phyloP scores from a whole-genome alignment of 2,329 filamentous ascomycete species.

The Exophiala alcalophila region DNA sequence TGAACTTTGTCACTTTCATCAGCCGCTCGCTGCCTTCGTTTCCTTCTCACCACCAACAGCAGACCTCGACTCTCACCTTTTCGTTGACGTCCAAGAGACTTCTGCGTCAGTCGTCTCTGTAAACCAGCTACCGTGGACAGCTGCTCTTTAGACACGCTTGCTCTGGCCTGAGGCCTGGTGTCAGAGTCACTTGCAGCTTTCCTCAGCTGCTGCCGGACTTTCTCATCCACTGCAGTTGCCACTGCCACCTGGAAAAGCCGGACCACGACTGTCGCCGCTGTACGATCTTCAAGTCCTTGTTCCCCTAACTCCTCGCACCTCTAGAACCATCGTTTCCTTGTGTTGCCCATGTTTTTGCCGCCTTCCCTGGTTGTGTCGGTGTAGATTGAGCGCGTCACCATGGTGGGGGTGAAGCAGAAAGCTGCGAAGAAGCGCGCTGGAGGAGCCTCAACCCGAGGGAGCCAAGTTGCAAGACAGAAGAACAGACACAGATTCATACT shows the following conservation, averaged over 20 bases:
- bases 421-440: slow-evolving; percentile 11
- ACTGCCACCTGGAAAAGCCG: slow-evolving; percentile 11
- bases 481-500: slow-evolving; percentile 57
- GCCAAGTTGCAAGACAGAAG: slow-evolving; percentile 33
- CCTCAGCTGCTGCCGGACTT: slow-evolving; percentile 2
- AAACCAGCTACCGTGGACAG: background rate
- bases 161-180: slow-evolving; percentile 1
- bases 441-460: slow-evolving; percentile 17
- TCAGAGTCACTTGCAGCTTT: background rate
- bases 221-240: slow-evolving; percentile 6
- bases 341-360: slow-evolving; percentile 13
- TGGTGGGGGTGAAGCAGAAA: slow-evolving; percentile 21
- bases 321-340: slow-evolving; percentile 1
- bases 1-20: background rate
- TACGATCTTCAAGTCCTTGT: slow-evolving; percentile 5
- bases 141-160: slow-evolving; percentile 2
- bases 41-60: slow-evolving; percentile 2
- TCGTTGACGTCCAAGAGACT: background rate
- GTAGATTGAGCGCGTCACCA: slow-evolving; percentile 17
- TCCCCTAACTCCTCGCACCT: slow-evolving; percentile 10
- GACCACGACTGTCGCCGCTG: slow-evolving; percentile 3
- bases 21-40: no score
- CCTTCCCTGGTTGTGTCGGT: slow-evolving; percentile 10
- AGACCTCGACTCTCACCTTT: no score
- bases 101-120: slow-evolving; percentile 1